Percentiles rank a stretch among this genome's conserved stretches.
Evolutionary conservation across 805 yeast genomes (phyloP).

Genomic region (Metschnikowia cubensis): DNA sequence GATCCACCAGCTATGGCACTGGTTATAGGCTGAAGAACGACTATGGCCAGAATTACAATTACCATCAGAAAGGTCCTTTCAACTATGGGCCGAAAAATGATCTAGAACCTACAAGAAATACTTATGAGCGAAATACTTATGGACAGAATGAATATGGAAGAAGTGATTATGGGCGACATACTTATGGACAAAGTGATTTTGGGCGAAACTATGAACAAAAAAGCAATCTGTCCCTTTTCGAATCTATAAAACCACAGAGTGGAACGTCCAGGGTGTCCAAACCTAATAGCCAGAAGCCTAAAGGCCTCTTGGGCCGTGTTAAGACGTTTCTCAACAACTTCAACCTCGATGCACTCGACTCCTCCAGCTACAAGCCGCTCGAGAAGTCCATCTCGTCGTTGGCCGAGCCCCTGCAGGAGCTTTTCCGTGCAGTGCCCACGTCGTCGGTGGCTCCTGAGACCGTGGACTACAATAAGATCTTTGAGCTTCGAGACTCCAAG

Average conservation of each 20-base stretch:
- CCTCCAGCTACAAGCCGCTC: neutral
- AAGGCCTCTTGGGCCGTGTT: neutral
- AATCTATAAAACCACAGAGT: neutral
- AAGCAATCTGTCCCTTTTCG: too few relatives aligned
- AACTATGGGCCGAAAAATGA: too few relatives aligned
- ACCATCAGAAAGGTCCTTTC: neutral
- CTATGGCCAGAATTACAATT: too few relatives aligned
- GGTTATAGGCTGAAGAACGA: too few relatives aligned
- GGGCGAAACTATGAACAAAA: too few relatives aligned
- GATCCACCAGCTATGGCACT: neutral
- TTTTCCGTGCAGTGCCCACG: neutral
- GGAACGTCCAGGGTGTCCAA: neutral
- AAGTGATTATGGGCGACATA: too few relatives aligned
- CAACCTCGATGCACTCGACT: neutral
- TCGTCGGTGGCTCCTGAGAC: neutral
- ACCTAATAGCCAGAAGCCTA: neutral
- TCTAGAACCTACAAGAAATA: too few relatives aligned
- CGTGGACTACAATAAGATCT: conserved; percentile 2
- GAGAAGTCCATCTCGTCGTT: conserved; percentile 1
- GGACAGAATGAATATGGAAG: too few relatives aligned
- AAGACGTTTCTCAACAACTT: neutral
- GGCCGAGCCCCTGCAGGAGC: neutral
- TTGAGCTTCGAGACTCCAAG: conserved; percentile 1
- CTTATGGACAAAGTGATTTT: too few relatives aligned
- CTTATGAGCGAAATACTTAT: too few relatives aligned